Percentiles rank a stretch among this genome's conserved stretches.
Conservation (phyloP, 352 stramenopile genomes). For the Phytophthora fragariae region DNA sequence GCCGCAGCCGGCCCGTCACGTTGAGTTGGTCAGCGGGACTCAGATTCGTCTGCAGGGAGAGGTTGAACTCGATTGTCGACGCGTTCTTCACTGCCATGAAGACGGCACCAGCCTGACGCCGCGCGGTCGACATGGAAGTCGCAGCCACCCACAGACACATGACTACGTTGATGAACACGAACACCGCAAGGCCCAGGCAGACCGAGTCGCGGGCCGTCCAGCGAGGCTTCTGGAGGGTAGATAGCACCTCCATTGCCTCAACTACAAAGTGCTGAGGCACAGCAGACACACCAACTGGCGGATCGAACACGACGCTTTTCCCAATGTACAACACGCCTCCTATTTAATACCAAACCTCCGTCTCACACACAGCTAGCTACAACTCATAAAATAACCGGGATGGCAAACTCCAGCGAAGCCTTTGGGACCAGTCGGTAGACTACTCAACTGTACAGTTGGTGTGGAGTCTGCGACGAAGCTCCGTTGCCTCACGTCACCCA, state of each 20-base stretch:
- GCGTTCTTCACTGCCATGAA: slow-evolving; percentile 37
- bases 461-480: slow-evolving; percentile 9
- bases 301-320: slow-evolving; percentile 10
- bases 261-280: no score
- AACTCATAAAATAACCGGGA: slow-evolving; percentile 40
- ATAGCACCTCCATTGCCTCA: slow-evolving; percentile 21
- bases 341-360: slow-evolving; percentile 28
- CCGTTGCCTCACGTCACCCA: background rate
- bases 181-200: slow-evolving; percentile 35
- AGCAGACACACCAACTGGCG: background rate
- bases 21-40: slow-evolving; percentile 15
- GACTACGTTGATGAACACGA: slow-evolving; percentile 37
- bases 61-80: slow-evolving; percentile 42
- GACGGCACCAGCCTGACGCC: slow-evolving; percentile 33
- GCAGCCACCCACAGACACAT: slow-evolving; percentile 45
- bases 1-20: slow-evolving; percentile 38
- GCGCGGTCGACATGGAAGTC: slow-evolving; percentile 25
- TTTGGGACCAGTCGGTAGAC: slow-evolving; percentile 18
- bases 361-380: slow-evolving; percentile 24
- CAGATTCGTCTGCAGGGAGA: slow-evolving; percentile 21
- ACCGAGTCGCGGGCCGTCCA: slow-evolving; percentile 39
- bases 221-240: slow-evolving; percentile 15
- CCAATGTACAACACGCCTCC: slow-evolving; percentile 33
- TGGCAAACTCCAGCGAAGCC: slow-evolving; percentile 4
- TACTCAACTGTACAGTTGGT: slow-evolving; percentile 3